These are phyloP conservation scores for Tylopilus vinaceipallidus DNA, from an alignment of 768 basidiomycete species.

Conservation along the genomic window DNA sequence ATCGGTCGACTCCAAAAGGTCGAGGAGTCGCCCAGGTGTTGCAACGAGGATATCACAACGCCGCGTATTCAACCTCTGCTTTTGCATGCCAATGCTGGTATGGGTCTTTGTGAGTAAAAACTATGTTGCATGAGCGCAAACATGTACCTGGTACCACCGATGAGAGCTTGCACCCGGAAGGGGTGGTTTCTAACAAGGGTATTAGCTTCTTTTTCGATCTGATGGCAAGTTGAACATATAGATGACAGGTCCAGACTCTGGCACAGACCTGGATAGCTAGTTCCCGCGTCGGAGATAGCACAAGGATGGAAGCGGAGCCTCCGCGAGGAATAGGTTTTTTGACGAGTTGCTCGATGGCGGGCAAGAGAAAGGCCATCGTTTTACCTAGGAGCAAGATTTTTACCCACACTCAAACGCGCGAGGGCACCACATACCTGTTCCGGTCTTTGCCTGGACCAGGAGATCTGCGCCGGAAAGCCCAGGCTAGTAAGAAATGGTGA, in stretches of 20 bases:
- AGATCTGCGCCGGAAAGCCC: conserved; percentile 45
- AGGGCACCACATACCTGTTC: conserved; percentile 47
- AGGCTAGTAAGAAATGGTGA: conserved; percentile 23
- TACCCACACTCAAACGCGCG: neutral
- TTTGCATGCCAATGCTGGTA: conserved; percentile 25
- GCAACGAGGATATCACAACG: conserved; percentile 61
- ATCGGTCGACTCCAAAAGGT: conserved; percentile 54
- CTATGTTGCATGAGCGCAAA: neutral
- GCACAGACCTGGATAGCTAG: conserved; percentile 67
- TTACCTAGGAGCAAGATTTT: conserved; percentile 41
- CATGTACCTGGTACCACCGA: conserved; percentile 53
- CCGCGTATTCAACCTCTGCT: conserved; percentile 24
- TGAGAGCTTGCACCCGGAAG: conserved; percentile 46
- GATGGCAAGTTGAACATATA: conserved; percentile 26
- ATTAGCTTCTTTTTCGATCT: conserved; percentile 63
- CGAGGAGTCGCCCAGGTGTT: conserved; percentile 74
- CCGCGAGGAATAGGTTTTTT: conserved; percentile 34
- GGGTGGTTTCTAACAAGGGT: conserved; percentile 39
- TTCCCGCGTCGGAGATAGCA: conserved; percentile 74
- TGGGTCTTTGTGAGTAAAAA: conserved; percentile 2
- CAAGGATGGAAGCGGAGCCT: conserved; percentile 51
- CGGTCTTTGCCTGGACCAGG: conserved; percentile 55
- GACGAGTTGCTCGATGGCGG: conserved; percentile 65
- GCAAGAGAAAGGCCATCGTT: conserved; percentile 75
- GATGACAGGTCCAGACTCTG: neutral